These are phyloP conservation scores for Camptophora hylomeconis DNA, from an alignment of 2,329 filamentous ascomycete species.

Conservation along the genomic window DNA sequence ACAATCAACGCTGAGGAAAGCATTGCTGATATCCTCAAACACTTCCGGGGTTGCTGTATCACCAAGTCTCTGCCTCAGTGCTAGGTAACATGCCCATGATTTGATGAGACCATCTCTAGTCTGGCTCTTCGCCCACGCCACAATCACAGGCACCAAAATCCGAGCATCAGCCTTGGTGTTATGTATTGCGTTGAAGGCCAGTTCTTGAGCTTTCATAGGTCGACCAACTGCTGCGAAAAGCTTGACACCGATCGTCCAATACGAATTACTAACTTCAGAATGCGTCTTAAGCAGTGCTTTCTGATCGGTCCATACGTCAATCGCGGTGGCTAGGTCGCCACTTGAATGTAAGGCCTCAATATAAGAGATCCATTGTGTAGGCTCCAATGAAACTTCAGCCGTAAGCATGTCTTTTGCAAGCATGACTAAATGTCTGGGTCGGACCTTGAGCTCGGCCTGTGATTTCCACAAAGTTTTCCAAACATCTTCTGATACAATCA, in stretches of 20 bases:
- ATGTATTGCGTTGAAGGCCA: constrained; percentile 31
- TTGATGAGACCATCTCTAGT: constrained; percentile 37
- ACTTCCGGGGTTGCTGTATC: constrained; percentile 54
- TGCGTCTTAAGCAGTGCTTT: constrained; percentile 4
- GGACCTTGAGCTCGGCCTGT: constrained; percentile 33
- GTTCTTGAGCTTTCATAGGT: constrained; percentile 34
- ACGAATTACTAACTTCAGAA: constrained; percentile 12
- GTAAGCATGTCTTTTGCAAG: constrained; percentile 55
- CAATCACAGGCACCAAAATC: constrained; percentile 51
- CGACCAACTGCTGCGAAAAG: constrained; percentile 36
- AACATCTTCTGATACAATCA: constrained; percentile 44
- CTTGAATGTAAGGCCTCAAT: constrained; percentile 56
- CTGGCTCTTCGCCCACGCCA: constrained; percentile 45
- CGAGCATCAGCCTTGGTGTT: constrained; percentile 14
- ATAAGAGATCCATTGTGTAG: constrained; percentile 49
- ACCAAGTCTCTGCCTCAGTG: constrained; percentile 49
- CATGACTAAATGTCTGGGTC: constrained; percentile 47
- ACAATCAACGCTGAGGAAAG: constrained; percentile 54
- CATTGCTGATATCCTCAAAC: constrained; percentile 61
- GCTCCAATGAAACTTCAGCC: constrained; percentile 41
- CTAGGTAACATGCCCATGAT: constrained; percentile 56
- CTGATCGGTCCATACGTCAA: constrained; percentile 48
- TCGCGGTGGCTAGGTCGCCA: constrained; percentile 46
- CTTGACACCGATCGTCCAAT: constrained; percentile 37
- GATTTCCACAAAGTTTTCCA: constrained; percentile 58